phyloP scores from a whole-genome alignment of 345 rosid species.

The Combretum micranthum region DNA sequence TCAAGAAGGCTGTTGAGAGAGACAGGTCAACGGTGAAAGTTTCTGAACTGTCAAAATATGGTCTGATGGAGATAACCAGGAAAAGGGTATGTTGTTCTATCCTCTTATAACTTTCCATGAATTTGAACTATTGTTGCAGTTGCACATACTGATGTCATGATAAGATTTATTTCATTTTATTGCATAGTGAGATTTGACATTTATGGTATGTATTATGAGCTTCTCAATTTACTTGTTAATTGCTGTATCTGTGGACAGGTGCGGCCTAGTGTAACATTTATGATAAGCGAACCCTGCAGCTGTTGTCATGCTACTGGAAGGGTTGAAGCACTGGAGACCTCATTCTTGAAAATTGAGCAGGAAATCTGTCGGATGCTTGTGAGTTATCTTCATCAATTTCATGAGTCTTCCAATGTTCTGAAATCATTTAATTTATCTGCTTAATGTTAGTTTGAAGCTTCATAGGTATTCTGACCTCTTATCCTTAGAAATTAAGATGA shows the following conservation, averaged over 20 bases:
- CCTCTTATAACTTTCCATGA: background rate
- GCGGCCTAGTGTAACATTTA: slow-evolving; percentile 93
- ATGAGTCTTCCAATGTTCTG: background rate
- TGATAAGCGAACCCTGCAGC: slow-evolving; percentile 91
- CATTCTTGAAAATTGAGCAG: slow-evolving; percentile 93
- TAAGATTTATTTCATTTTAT: too few relatives aligned
- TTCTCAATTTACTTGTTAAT: background rate
- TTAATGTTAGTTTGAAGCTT: background rate
- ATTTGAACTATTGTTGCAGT: too few relatives aligned
- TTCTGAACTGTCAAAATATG: slow-evolving; percentile 87
- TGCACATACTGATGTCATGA: too few relatives aligned
- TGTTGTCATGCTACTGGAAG: slow-evolving; percentile 96
- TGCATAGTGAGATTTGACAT: background rate
- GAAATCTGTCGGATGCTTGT: slow-evolving; percentile 81
- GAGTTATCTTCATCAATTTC: slow-evolving; percentile 26
- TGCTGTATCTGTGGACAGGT: slow-evolving; percentile 45
- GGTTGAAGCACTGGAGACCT: slow-evolving; percentile 93
- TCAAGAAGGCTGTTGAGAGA: slow-evolving; percentile 81
- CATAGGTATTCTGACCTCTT: background rate
- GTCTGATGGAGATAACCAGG: slow-evolving; percentile 98
- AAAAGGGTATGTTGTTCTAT: slow-evolving; percentile 58
- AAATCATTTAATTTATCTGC: too few relatives aligned
- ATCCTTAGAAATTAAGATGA: too few relatives aligned
- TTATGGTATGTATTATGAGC: too few relatives aligned
- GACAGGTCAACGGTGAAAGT: slow-evolving; percentile 90